Base-by-base conservation (phyloP, 805 yeast genomes). In the Lachancea mirantina region DNA sequence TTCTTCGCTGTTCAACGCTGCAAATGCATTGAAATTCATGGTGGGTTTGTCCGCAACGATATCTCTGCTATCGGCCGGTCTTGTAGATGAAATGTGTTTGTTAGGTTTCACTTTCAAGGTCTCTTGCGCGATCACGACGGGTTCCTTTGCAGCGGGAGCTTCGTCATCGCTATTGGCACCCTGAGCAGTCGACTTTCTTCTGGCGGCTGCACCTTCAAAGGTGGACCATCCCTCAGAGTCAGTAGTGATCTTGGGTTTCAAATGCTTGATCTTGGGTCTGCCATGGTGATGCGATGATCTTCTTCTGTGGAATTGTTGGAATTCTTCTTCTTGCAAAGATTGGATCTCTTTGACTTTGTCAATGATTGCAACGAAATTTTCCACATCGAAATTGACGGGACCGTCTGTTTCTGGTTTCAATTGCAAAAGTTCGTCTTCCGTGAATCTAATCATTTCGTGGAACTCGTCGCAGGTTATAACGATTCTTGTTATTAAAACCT, bases 181-280 rank as follows among this genome's bases (percentile, higher is more conserved):
- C 19, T 35, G 47, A 20, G 39, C 38, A 14, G 34, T 46, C 16
- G 36, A 40, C 17, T 44, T 43, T 30, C 46, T 43, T 22, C 47
- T 53, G 15, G 41, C 50, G 18, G 40, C 39, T 29, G 68, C 73
- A 22, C 62, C 59, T 45, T 74, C 75, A 38, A 72, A 67, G 14
- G 89, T 78, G 37, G 81, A 81, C 89, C 92, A 83, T 28, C 94
- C 94, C 41, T 83, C 89, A 37, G 77, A 81, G 52, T 82, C 94
- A 21, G 78, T 55, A 13, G 69, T 64, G 21, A 64, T 65, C 42
- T 60, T 62, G 40, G 67, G 68, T 46, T 64, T 65, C 59, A 71
- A 70, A 52, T 72, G 76, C 52, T 78, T 70, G 50, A 78, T 67
- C 47, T 67, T 68, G 34, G 81, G 81, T 56, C 65, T 65, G 13